Base-by-base conservation (phyloP, 2,329 filamentous ascomycete species). In the Hymenoscyphus fructigenus region DNA sequence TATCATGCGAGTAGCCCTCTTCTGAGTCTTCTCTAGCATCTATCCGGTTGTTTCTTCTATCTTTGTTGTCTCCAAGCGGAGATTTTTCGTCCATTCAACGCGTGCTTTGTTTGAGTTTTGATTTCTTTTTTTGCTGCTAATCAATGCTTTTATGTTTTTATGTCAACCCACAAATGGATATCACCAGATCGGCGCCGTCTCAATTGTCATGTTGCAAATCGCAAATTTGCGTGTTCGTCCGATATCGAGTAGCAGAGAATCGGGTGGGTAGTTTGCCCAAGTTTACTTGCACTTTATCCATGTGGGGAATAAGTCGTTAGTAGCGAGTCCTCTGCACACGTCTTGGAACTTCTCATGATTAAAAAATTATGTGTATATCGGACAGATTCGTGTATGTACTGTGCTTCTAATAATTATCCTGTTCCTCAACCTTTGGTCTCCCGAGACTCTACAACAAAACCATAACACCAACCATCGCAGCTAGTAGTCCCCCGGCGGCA, bases 131-230 rank as follows among this genome's bases (percentile, higher is more conserved):
- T 17, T 15, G 6, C 44, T 50, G 6, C n/a, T 23, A 50, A n/a
- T 50, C 44, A 50, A 50, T 26, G 44, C 44, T 50, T 50, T 32
- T 32, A 32, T 32, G 29, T 32, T 7, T 50, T 50, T 50, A 20
- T 50, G 44, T 50, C 20, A 50, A 44, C 41, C n/a, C 14, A 44
- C n/a, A 44, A 3, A 50, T 50, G n/a, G 20, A 10, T 12, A 15
- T 26, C 47, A 53, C 47, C 47, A 53, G 7, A 53, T 12, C 1
- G 26, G 20, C 26, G 9, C 20, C n/a, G 20, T 14, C 2, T 53
- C 20, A 53, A 53, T 23, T 53, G 47, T 23, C 26, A 26, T 53
- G 47, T 53, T 53, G 47, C 47, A 53, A 53, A n/a, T 53, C 47
- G 47, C 47, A 53, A 14, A 23, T 3, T 9, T 23, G 10, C 44